phyloP scores from a whole-genome alignment of 2,329 filamentous ascomycete genomes.

The Ophiostoma australiae region DNA sequence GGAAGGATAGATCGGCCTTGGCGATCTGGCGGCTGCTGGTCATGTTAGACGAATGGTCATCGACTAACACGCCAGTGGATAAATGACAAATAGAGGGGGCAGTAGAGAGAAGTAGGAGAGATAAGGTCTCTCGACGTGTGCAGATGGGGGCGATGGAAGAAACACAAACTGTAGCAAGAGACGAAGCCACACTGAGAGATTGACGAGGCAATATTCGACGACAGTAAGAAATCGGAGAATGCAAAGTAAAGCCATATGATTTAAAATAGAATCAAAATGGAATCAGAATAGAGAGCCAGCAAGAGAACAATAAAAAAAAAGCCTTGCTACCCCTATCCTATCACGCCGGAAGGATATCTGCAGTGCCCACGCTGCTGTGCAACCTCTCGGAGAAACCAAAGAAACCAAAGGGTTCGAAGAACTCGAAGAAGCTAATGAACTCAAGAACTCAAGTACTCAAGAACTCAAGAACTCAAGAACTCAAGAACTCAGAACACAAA shows the following conservation, averaged over 20 bases:
- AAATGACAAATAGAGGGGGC: background rate
- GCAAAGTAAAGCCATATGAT: background rate
- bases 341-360: background rate
- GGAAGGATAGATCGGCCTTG: background rate
- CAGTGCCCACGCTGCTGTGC: background rate
- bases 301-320: background rate
- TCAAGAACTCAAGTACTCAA: too few species aligned
- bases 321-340: background rate
- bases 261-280: background rate
- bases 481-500: background rate
- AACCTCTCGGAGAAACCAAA: constrained; percentile 22
- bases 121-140: too few species aligned
- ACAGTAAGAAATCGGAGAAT: background rate
- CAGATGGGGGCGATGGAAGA: background rate
- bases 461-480: too few species aligned
- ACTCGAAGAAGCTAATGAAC: too few species aligned
- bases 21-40: background rate
- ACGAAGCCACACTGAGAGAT: background rate
- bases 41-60: background rate
- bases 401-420: too few species aligned
- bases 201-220: background rate
- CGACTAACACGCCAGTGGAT: background rate
- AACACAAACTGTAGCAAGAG: background rate
- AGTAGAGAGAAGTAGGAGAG: too few species aligned
- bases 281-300: background rate